Base-by-base conservation (phyloP, 495 filamentous ascomycete species). In the Penicillium herquei region DNA sequence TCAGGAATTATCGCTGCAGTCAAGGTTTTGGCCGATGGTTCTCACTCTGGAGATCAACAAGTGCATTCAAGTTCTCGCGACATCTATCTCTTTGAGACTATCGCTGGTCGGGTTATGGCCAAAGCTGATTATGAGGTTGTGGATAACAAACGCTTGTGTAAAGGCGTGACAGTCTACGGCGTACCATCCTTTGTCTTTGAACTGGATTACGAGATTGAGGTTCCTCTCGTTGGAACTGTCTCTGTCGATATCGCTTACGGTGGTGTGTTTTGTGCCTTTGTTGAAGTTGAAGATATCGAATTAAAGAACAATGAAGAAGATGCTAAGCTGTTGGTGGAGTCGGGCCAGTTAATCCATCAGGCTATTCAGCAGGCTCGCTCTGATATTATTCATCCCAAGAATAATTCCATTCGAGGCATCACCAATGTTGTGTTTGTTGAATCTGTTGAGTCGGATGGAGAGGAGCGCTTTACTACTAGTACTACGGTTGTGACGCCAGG, bases 391-490 rank as follows among this genome's bases (percentile, higher is more conserved):
- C 52, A 55, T 42, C 52, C 52, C 6, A 16, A 40, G 8, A 16
- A 55, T 26, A 13, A 44, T 17, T 14, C 13, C 6, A 40, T 49
- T 18, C 17, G 39, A 18, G 42, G 44, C 6, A 17, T 55, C 7
- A 55, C 8, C 18, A 55, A 39, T 21, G 34, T 55, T 4, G 45
- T 55, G 9, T 55, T 55, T 33, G 49, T 26, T n/a, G 52, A 40
- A 3, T 12, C 2, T 1, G 13, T 42, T 6, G 44, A 31, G 11
- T 1, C 7, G 21, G 34, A 49, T 43, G 14, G 30, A 26, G 17
- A 26, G 18, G n/a, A 14, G 1, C 39, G 40, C 12, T 9, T 31
- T 21, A 34, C 10, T 30, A 13, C 7, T 7, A 51, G 37, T 40
- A 44, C 44, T 6, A 32, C 45, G 35, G 52, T 55, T 18, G 6